Percentiles rank a stretch among this genome's conserved stretches.
phyloP scores from a whole-genome alignment of 257 asterid genomes.

The Prunella vulgaris region DNA sequence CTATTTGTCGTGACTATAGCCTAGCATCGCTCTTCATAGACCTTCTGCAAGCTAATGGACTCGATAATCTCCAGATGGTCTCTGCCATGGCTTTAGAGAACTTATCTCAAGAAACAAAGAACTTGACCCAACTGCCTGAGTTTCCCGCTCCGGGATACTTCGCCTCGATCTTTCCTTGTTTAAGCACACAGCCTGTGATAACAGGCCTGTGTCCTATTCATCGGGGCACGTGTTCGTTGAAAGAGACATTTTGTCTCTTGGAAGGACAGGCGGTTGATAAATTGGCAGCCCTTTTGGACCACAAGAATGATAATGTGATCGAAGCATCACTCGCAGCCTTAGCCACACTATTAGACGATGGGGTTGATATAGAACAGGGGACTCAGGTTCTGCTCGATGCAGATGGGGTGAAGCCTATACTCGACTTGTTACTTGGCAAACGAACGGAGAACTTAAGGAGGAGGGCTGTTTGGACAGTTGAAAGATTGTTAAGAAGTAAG shows the following conservation, averaged over 20 bases:
- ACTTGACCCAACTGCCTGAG: slow-evolving; percentile 63
- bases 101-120: slow-evolving; percentile 66
- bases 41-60: slow-evolving; percentile 74
- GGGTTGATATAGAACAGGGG: slow-evolving; percentile 70
- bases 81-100: slow-evolving; percentile 90
- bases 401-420: slow-evolving; percentile 69
- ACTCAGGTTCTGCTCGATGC: slow-evolving; percentile 58
- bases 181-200: slow-evolving; percentile 49
- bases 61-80: slow-evolving; percentile 82
- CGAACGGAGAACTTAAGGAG: slow-evolving; percentile 63
- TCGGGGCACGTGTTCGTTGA: slow-evolving; percentile 66
- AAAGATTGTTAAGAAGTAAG: slow-evolving; percentile 61
- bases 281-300: slow-evolving; percentile 78
- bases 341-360: slow-evolving; percentile 76
- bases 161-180: slow-evolving; percentile 61
- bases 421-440: slow-evolving; percentile 63
- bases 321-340: slow-evolving; percentile 92
- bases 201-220: slow-evolving; percentile 72
- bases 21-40: slow-evolving; percentile 70
- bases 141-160: slow-evolving; percentile 62
- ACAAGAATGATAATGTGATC: slow-evolving; percentile 67
- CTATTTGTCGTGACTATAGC: slow-evolving; percentile 54
- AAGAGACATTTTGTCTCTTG: slow-evolving; percentile 72
- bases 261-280: slow-evolving; percentile 83
- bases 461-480: slow-evolving; percentile 89